A percentile compares a stretch with the other conserved stretches of the same genome.
phyloP scores from a whole-genome alignment of 1,284 basidiomycete genomes.

The Sanghuangporus weigelae region DNA sequence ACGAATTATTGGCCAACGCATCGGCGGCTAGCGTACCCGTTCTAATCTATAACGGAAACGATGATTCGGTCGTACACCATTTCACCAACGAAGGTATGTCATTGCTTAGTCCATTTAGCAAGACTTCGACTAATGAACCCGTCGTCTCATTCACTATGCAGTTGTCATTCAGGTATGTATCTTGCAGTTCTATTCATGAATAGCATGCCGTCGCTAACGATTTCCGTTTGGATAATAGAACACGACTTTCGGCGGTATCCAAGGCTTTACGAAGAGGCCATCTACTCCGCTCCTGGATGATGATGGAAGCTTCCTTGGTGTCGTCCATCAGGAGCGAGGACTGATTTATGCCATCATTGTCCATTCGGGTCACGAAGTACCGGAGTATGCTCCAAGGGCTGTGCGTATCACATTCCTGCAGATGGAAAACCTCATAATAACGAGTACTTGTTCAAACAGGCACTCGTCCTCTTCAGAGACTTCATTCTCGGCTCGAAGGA shows the following conservation, averaged over 20 bases:
- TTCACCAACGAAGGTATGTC: constrained; percentile 52
- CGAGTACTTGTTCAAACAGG: constrained; percentile 31
- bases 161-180: constrained; percentile 54
- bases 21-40: constrained; percentile 43
- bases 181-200: not conserved
- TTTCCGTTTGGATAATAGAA: constrained; percentile 34
- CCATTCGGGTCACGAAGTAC: constrained; percentile 54
- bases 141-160: constrained; percentile 22
- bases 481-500: constrained; percentile 52
- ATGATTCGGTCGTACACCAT: constrained; percentile 61
- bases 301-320: constrained; percentile 51
- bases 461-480: constrained; percentile 47
- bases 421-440: constrained; percentile 4
- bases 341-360: constrained; percentile 59
- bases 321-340: constrained; percentile 66
- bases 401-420: constrained; percentile 32
- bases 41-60: constrained; percentile 62
- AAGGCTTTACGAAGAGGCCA: constrained; percentile 62
- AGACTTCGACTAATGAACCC: constrained; percentile 7
- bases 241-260: constrained; percentile 68
- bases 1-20: constrained; percentile 58
- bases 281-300: constrained; percentile 62
- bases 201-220: not conserved
- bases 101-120: not conserved
- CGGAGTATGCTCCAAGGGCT: constrained; percentile 42